phyloP scores from a whole-genome alignment of 1,284 basidiomycete genomes.

The Irpex sp. region DNA sequence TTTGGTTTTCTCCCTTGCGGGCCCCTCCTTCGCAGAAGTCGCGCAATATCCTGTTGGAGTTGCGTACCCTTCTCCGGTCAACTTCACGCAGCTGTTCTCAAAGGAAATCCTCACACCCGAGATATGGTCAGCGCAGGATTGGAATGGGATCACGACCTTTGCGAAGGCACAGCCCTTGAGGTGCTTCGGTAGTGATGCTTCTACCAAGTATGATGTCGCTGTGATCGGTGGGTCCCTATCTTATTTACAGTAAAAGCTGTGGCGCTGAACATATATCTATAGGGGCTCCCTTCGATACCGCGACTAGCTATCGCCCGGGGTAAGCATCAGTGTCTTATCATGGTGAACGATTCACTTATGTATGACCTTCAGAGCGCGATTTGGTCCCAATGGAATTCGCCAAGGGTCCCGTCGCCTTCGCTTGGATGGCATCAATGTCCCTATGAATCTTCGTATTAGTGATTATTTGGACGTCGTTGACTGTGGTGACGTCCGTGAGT shows the following conservation, averaged over 20 bases:
- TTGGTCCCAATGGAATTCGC: constrained; percentile 36
- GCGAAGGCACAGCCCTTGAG: constrained; percentile 25
- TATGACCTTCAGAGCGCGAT: constrained; percentile 24
- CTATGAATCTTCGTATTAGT: constrained; percentile 25
- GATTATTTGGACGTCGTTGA: constrained; percentile 31
- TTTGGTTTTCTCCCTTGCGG: background rate
- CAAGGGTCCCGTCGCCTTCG: constrained; percentile 30
- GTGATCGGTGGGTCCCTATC: constrained; percentile 23
- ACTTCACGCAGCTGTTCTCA: constrained; percentile 8
- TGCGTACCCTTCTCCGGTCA: constrained; percentile 1
- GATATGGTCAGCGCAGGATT: constrained; percentile 21
- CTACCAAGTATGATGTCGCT: constrained; percentile 27
- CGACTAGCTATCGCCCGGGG: constrained; percentile 32
- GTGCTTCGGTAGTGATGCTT: constrained; percentile 29
- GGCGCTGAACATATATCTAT: background rate
- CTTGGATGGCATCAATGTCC: constrained; percentile 29
- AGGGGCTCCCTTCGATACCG: constrained; percentile 33
- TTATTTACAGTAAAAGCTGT: background rate
- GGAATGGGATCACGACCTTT: constrained; percentile 30
- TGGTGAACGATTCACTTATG: background rate
- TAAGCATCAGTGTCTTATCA: constrained; percentile 9
- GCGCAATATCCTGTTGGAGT: background rate
- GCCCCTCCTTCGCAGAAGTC: background rate
- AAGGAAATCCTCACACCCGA: background rate
- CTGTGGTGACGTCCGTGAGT: constrained; percentile 30